Evolutionary conservation across 129 eudicot species (phyloP), one percentile per base, ranked within the genome.

Genomic region (Artemisia annua): DNA sequence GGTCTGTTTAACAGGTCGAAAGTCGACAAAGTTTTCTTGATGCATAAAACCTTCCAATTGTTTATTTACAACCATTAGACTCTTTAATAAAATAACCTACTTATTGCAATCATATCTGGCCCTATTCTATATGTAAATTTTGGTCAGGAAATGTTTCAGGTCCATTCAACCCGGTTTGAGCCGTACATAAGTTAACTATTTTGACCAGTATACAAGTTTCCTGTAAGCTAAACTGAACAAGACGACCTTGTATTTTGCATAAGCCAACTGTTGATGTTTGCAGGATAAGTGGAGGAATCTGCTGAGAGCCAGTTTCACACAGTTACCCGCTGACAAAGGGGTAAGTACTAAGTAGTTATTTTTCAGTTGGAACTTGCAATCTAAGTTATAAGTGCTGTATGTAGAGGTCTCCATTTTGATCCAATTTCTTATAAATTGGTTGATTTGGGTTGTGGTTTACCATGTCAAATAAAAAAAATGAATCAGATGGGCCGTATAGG

Each of bases 241-340:
- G n/a, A n/a, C 18, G 55, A 22, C 60, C 70, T 46, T 17, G 30
- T 49, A 63, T 16, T 17, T 72, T 53, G 26, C 30, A n/a, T 64
- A 35, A 61, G 46, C 43, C 60, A 52, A 59, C 49, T 16, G 46
- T 35, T 73, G 53, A 44, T 62, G 43, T 75, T 69, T 82, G 72
- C 88, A 95, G 99, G 99, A 95, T 81, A 95, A 95, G 74, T 95
- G 99, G 99, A 88, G 99, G 84, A 95, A 95, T 80, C 85, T 95
- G 72, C 84, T 95, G 64, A 83, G 88, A 85, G 99, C 99, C 76
- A 95, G 99, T 80, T 80, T 85, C 75, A 81, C 94, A 15, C 90
- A 87, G 75, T 67, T 77, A 71, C 91, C 96, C 43, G 77, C 87
- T 50, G 96, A 86, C 44, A 86, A 88, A 73, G 97, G 90, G 91